phyloP scores from a whole-genome alignment of 2,329 filamentous ascomycete genomes.

The Alternaria arborescens region DNA sequence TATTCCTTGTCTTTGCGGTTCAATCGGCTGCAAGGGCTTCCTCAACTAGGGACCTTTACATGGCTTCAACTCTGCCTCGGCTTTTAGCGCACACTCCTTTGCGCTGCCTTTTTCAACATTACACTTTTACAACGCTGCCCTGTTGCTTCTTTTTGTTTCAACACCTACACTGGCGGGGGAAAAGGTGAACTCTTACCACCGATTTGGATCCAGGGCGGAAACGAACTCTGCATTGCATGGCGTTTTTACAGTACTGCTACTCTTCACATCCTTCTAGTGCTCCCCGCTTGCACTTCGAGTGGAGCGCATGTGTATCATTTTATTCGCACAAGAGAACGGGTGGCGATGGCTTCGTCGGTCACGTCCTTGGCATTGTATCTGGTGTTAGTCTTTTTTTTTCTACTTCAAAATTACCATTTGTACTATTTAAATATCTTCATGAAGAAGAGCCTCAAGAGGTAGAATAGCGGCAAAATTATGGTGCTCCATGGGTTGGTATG shows the following conservation, averaged over 20 bases:
- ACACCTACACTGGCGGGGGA: slow-evolving; percentile 3
- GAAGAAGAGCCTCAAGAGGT: background rate
- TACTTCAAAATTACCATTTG: background rate
- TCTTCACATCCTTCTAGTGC: background rate
- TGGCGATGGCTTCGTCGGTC: background rate
- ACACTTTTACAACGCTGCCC: background rate
- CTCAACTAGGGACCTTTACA: slow-evolving; percentile 73
- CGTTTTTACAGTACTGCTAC: slow-evolving; percentile 1
- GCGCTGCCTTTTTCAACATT: slow-evolving; percentile 2
- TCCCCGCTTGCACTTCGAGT: no score
- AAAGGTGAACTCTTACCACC: background rate
- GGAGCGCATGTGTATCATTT: background rate
- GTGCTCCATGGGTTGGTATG: background rate
- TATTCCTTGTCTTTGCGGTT: slow-evolving; percentile 96
- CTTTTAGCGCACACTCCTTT: background rate
- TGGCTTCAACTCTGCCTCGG: background rate
- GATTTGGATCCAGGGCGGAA: background rate
- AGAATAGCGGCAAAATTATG: background rate
- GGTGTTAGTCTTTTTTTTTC: background rate
- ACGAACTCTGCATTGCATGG: slow-evolving; percentile 4
- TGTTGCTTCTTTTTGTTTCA: slow-evolving; percentile 4
- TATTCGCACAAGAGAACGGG: background rate
- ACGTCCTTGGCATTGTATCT: slow-evolving; percentile 3
- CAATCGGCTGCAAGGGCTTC: slow-evolving; percentile 96
- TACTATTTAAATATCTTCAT: slow-evolving; percentile 2